phyloP scores from a whole-genome alignment of 495 filamentous ascomycete genomes.

The Penicillium parvum region DNA sequence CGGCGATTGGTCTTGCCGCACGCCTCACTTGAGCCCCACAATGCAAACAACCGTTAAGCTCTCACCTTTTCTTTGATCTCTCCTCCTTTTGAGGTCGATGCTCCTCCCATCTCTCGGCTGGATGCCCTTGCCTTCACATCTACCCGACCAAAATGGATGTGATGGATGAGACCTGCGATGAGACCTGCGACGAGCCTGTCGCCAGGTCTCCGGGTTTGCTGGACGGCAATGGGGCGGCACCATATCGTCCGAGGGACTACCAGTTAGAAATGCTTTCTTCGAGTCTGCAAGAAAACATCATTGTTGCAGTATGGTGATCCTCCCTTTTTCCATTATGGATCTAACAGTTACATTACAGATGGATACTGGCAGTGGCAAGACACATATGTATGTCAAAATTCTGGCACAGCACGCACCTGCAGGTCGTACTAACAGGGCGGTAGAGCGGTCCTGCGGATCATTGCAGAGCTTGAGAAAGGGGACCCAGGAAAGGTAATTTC shows the following conservation, averaged over 20 bases:
- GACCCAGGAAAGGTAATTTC: conserved; percentile 57
- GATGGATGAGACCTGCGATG: conserved; percentile 6
- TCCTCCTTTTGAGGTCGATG: not conserved
- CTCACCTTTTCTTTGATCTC: not conserved
- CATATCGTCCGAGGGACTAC: conserved; percentile 60
- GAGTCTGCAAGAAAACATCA: conserved; percentile 73
- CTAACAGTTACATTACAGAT: conserved; percentile 50
- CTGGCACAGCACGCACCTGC: not conserved
- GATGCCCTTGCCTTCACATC: not conserved
- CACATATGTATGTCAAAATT: conserved; percentile 64
- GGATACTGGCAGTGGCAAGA: conserved; percentile 93
- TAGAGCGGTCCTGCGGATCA: conserved; percentile 76
- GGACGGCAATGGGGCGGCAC: conserved; percentile 8
- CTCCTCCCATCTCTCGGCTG: not conserved
- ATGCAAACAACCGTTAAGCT: not conserved
- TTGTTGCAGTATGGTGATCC: conserved; percentile 63
- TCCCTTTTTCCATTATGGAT: not conserved
- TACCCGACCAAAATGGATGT: not conserved
- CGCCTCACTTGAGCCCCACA: no score
- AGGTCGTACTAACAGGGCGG: not conserved
- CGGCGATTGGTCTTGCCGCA: no score
- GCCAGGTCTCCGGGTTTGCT: not conserved
- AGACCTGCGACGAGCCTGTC: not conserved
- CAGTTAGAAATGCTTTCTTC: conserved; percentile 89
- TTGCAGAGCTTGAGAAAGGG: conserved; percentile 63